phyloP scores from a whole-genome alignment of 2,329 filamentous ascomycete genomes.

The Penicillium sp. region DNA sequence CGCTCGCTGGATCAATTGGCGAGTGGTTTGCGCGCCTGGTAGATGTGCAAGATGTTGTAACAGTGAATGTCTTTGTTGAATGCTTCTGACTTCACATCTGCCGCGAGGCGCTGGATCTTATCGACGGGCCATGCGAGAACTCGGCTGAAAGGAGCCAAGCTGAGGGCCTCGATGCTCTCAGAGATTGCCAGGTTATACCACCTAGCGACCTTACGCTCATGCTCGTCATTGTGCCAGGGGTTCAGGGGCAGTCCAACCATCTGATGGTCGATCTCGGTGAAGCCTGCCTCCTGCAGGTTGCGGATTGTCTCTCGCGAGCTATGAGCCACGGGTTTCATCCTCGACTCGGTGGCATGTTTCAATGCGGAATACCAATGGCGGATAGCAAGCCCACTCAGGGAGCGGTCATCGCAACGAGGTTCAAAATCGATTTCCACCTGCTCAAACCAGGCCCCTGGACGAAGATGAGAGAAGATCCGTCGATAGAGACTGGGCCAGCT shows the following conservation, averaged over 20 bases:
- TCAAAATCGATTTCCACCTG: conserved; percentile 85
- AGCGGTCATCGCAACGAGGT: conserved; percentile 68
- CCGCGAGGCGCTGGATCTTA: conserved; percentile 62
- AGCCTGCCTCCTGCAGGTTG: conserved; percentile 68
- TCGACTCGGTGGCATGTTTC: conserved; percentile 63
- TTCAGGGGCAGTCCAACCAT: conserved; percentile 69
- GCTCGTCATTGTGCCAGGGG: conserved; percentile 65
- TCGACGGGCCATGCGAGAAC: conserved; percentile 59
- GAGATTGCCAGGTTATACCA: conserved; percentile 82
- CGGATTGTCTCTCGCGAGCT: conserved; percentile 56
- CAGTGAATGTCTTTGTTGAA: conserved; percentile 65
- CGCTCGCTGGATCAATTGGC: conserved; percentile 8
- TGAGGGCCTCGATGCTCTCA: conserved; percentile 69
- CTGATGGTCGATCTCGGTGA: conserved; percentile 72
- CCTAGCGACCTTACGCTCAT: conserved; percentile 66
- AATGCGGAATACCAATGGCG: conserved; percentile 68
- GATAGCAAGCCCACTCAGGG: conserved; percentile 56
- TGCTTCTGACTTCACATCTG: conserved; percentile 65
- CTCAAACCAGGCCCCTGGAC: conserved; percentile 75
- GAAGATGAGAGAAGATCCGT: conserved; percentile 69
- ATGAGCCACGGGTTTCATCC: conserved; percentile 64
- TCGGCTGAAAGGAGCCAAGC: conserved; percentile 68
- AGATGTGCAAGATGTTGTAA: conserved; percentile 59
- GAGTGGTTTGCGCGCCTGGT: conserved; percentile 42
- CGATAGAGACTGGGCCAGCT: conserved; percentile 73